Conservation (phyloP, 495 filamentous ascomycete species). For the Geopyxis carbonaria region DNA sequence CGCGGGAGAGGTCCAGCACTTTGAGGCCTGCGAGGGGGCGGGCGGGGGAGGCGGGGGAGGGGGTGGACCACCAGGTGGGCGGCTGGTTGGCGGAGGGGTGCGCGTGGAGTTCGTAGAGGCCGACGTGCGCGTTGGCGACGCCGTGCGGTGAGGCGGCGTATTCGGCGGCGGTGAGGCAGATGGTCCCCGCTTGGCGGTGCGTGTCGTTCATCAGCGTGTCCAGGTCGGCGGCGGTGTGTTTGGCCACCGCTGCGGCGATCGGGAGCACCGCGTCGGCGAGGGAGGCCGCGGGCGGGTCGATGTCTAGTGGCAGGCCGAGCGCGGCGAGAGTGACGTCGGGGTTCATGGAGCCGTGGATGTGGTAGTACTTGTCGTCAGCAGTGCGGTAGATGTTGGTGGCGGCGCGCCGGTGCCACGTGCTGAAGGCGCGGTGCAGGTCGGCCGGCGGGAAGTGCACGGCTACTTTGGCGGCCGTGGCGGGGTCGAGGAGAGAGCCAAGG, state of each 20-base stretch:
- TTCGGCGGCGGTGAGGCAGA: constrained; percentile 33
- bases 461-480: neutral
- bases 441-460: neutral
- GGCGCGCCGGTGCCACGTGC: constrained; percentile 15
- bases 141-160: constrained; percentile 34
- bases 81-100: constrained; percentile 23
- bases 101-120: constrained; percentile 32
- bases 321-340: constrained; percentile 29
- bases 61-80: constrained; percentile 30
- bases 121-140: constrained; percentile 33
- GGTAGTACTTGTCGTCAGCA: constrained; percentile 36
- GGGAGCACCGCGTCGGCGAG: constrained; percentile 19
- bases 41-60: constrained; percentile 22
- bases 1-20: constrained; percentile 41
- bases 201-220: constrained; percentile 32
- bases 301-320: constrained; percentile 28
- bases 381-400: constrained; percentile 38
- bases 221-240: constrained; percentile 28
- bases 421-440: neutral
- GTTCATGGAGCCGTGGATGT: constrained; percentile 37
- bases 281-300: constrained; percentile 7
- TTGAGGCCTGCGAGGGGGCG: constrained; percentile 42
- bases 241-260: constrained; percentile 21
- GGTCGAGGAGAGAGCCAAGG: constrained; percentile 10
- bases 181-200: constrained; percentile 37